Base-by-base conservation (phyloP, 2,329 filamentous ascomycete species). In the Tolypocladium endophyticum region DNA sequence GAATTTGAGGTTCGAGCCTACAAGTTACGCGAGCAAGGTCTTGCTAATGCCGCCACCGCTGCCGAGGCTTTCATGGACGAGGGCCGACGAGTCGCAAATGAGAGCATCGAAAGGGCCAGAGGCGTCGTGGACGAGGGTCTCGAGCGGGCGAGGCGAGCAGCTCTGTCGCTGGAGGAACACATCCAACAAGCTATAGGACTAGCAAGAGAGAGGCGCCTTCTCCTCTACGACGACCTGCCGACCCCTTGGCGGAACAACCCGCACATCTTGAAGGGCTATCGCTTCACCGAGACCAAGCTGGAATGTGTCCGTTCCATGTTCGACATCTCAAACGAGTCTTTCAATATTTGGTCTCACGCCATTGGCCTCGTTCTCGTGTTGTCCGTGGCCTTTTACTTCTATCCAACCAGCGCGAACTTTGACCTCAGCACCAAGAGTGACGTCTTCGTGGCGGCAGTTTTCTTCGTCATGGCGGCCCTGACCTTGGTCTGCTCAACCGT, bases 301-400 rank as follows among this genome's bases (percentile, higher is more conserved):
- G 93, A 93, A 66, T 97, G 93, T 71, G 79, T 97, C 57, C 83
- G 84, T 57, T 96, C 92, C 28, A 85, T 90, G 63, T 92, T 96
- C 69, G 82, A 85, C 63, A 78, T 94, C 61, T 95, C 90, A 64
- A 99, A 99, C 74, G 94, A 99, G 76, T 84, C 88, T 47, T 87
- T 97, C 78, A 99, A 99, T 75, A 99, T 99, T 70, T 99, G 94
- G 94, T 93, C 92, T 2, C 94, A 99, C 71, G 85, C 88, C 16
- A 82, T 99, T 36, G 94, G 94, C 23, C 81, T 97, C n/a, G 70
- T 97, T 38, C 80, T 97, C 63, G 89, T 99, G 55, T 81, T 97
- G 43, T 80, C 91, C 16, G 82, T 97, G 52, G 94, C 94, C 60
- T 93, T 99, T 66, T 96, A 96, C 77, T 95, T 96, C 73, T 99